Base-by-base conservation (phyloP, 1,284 basidiomycete species). In the Sporisorium exsertum region DNA sequence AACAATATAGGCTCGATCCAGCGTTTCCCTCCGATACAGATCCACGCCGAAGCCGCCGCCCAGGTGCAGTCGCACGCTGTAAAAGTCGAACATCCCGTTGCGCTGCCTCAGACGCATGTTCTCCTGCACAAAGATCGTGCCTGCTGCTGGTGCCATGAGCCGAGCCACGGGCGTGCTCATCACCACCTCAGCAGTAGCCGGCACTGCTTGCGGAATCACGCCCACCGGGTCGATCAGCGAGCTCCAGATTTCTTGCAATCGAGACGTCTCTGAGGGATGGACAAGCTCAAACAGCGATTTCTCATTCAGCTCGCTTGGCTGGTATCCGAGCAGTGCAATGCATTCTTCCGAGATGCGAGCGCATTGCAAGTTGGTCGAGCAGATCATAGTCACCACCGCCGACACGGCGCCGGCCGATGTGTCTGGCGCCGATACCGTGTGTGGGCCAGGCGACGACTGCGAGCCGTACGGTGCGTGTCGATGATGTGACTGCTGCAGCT, bases 101-200 rank as follows among this genome's bases (percentile, higher is more conserved):
- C 73, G 59, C 53, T 72, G 74, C 26, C 74, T 70, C 13, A 81
- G 46, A 29, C 78, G 74, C 63, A 81, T 66, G 57, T 72, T 67
- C 18, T 81, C 78, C 60, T 79, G 70, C 29, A 77, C 66, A 61
- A 75, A 81, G 64, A 79, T 76, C 45, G 79, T 81, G 22, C 79
- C 79, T 15, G 66, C 57, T 12, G 79, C 79, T 2, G 78, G 79
- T 22, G 59, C 59, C 77, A 79, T 70, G 12, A 81, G 68, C 1
- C 66, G 58, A 45, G 70, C 55, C 5, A 72, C 45, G 0, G 71
- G 62, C 18, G 68, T 64, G 40, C 42, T 65, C 69, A 77, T 69
- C 33, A 81, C 67, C 32, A 67, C 65, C 6, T 73, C 72, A 37
- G 66, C 66, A 29, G 70, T 58, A 24, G 71, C 77, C 3, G 73